Evolutionary conservation across 768 basidiomycete species (phyloP).

Genomic region (Mycena metata): DNA sequence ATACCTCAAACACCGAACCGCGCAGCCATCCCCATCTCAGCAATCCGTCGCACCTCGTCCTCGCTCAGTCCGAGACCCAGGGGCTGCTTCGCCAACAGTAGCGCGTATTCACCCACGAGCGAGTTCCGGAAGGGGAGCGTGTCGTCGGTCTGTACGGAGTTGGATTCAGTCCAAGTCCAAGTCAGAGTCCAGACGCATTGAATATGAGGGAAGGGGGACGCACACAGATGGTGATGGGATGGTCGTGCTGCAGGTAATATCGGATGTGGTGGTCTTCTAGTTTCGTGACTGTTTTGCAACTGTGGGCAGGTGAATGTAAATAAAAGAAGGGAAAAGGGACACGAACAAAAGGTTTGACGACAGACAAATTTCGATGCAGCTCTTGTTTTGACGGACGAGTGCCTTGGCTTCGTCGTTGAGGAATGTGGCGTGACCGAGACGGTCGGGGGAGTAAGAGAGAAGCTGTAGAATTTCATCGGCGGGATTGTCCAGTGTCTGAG

Average conservation of each 20-base stretch:
- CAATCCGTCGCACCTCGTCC: constrained; percentile 60
- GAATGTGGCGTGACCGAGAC: constrained; percentile 88
- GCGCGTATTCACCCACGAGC: constrained; percentile 69
- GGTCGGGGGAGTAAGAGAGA: constrained; percentile 75
- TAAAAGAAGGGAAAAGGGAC: constrained; percentile 63
- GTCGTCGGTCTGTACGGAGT: constrained; percentile 71
- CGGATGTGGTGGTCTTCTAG: constrained; percentile 71
- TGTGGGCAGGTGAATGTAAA: constrained; percentile 31
- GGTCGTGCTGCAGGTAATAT: constrained; percentile 63
- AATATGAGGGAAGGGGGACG: constrained; percentile 35
- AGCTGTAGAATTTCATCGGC: constrained; percentile 71
- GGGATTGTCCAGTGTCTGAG: constrained; percentile 64
- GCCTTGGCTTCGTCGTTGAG: constrained; percentile 71
- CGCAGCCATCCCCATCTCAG: constrained; percentile 61
- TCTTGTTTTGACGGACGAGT: constrained; percentile 65
- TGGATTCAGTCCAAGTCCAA: not conserved
- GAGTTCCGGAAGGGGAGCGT: constrained; percentile 70
- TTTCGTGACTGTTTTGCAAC: constrained; percentile 63
- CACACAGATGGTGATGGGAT: constrained; percentile 72
- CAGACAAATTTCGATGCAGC: constrained; percentile 85
- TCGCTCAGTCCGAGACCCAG: constrained; percentile 66
- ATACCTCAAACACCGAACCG: constrained; percentile 13
- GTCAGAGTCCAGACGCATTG: not conserved
- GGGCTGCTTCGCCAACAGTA: constrained; percentile 68
- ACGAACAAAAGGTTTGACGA: constrained; percentile 81